Evolutionary conservation across 306 rosid genomes (phyloP).

Genomic region (Cucurbita pepo): DNA sequence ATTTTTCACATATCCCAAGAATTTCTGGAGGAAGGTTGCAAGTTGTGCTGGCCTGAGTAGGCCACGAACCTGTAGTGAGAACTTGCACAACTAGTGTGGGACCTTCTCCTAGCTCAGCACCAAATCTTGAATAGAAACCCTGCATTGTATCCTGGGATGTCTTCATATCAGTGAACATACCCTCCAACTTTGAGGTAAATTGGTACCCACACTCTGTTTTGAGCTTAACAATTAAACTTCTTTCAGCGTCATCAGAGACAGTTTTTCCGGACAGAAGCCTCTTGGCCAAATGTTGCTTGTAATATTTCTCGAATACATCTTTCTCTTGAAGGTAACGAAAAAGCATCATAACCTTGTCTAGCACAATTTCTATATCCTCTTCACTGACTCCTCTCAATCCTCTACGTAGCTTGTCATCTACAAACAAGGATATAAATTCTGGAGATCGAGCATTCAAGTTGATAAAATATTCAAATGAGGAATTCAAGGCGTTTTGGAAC

Average conservation of each 20-base stretch:
- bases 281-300: conserved; percentile 79
- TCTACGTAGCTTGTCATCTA: conserved; percentile 67
- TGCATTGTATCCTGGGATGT: conserved; percentile 69
- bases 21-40: conserved; percentile 74
- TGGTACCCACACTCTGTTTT: conserved; percentile 79
- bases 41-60: conserved; percentile 50
- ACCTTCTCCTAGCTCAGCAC: conserved; percentile 43
- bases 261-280: conserved; percentile 75
- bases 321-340: conserved; percentile 74
- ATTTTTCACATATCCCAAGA: conserved; percentile 56
- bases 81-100: conserved; percentile 73
- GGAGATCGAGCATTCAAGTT: conserved; percentile 65
- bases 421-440: conserved; percentile 69
- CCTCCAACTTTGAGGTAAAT: conserved; percentile 69
- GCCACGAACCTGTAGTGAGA: conserved; percentile 75
- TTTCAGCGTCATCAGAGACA: conserved; percentile 70
- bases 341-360: conserved; percentile 75
- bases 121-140: conserved; percentile 42
- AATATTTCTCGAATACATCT: conserved; percentile 70
- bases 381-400: conserved; percentile 76
- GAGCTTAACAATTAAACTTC: conserved; percentile 74
- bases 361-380: conserved; percentile 77
- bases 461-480: conserved; percentile 69
- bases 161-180: conserved; percentile 79
- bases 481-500: conserved; percentile 81